Percentiles rank a stretch among this genome's conserved stretches.
Conservation (phyloP, 2,329 filamentous ascomycete genomes). For the Pseudogymnoascus sp. region DNA sequence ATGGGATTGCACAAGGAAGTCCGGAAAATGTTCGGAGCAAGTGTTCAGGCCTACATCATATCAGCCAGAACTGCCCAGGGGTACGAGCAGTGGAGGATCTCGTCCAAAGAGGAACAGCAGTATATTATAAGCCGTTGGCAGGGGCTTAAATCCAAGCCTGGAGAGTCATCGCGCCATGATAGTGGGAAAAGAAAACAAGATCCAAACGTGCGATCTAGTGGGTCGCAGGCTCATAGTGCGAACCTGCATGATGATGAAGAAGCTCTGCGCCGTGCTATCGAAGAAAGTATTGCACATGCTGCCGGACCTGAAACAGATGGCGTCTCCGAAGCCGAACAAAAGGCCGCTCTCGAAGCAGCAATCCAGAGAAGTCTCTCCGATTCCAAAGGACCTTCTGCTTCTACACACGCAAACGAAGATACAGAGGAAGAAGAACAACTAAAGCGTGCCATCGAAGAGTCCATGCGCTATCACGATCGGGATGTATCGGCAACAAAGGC, state of each 20-base stretch:
- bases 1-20: constrained; percentile 76
- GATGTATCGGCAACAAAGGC: constrained; percentile 37
- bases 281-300: constrained; percentile 41
- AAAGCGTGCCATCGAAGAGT: constrained; percentile 35
- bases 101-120: constrained; percentile 51
- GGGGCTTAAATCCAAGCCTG: constrained; percentile 51
- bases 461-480: constrained; percentile 24
- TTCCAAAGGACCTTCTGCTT: constrained; percentile 13
- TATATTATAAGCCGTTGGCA: constrained; percentile 61
- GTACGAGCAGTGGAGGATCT: constrained; percentile 52
- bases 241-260: constrained; percentile 27
- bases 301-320: constrained; percentile 16
- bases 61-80: constrained; percentile 71
- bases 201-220: not conserved
- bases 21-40: constrained; percentile 61
- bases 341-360: constrained; percentile 48
- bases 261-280: constrained; percentile 41
- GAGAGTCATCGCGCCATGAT: constrained; percentile 48
- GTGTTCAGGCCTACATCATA: constrained; percentile 71
- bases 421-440: constrained; percentile 34
- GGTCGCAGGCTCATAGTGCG: constrained; percentile 28
- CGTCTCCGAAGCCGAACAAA: constrained; percentile 47
- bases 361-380: constrained; percentile 43
- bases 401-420: constrained; percentile 18
- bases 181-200: constrained; percentile 23